A percentile compares a stretch with the other conserved stretches of the same genome.
Evolutionary conservation across 129 eudicot species (phyloP).

Genomic region (Silybum marianum): DNA sequence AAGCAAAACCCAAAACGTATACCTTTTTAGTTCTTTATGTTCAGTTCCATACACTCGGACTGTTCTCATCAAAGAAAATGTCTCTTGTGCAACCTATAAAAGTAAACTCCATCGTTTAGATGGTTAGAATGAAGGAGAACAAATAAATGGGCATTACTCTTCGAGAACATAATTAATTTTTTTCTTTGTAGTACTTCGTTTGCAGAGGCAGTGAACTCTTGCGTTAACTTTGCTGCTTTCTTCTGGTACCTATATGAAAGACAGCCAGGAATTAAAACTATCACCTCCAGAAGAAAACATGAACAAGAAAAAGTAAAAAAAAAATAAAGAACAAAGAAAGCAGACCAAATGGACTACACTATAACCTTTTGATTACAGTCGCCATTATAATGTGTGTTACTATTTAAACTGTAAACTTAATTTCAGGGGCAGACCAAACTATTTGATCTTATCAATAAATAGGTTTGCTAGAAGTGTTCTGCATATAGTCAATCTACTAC

Average conservation of each 20-base stretch:
- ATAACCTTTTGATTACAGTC: neutral
- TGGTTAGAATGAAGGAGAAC: neutral
- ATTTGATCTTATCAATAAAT: neutral
- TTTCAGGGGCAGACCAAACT: neutral
- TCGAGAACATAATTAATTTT: constrained; percentile 10
- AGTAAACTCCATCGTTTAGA: constrained; percentile 9
- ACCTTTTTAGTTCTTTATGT: constrained; percentile 83
- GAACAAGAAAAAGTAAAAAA: neutral
- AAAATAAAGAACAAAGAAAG: neutral
- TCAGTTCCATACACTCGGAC: constrained; percentile 99
- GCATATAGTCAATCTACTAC: neutral
- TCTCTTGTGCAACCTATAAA: constrained; percentile 93
- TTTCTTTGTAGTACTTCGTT: constrained; percentile 64
- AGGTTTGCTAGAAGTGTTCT: neutral
- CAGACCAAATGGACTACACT: neutral
- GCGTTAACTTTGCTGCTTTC: constrained; percentile 93
- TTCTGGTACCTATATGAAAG: constrained; percentile 79
- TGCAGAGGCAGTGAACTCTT: constrained; percentile 88
- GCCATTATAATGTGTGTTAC: neutral
- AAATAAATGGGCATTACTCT: neutral
- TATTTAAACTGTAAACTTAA: neutral
- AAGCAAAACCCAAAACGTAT: neutral
- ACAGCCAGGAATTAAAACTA: constrained; percentile 14
- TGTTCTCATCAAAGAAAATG: constrained; percentile 94
- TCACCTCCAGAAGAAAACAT: neutral